Evolutionary conservation across 345 rosid genomes (phyloP).

Genomic region (Clausena lansium): DNA sequence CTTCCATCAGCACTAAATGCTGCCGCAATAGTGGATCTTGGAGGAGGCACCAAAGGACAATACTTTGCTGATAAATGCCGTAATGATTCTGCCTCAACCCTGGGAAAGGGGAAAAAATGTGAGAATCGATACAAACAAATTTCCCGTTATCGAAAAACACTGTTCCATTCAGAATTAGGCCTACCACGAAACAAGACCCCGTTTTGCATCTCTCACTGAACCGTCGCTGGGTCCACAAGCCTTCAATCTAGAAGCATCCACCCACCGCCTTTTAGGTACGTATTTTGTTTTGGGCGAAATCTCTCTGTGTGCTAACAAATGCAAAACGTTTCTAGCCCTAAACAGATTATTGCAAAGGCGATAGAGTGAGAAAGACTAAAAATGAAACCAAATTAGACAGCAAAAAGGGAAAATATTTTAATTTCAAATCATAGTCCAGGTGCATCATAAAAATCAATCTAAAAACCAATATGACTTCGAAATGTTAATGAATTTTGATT

Average conservation of each 20-base stretch:
- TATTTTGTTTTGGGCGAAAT: slow-evolving; percentile 59
- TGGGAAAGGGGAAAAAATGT: slow-evolving; percentile 21
- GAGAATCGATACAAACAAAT: neutral
- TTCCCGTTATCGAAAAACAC: neutral
- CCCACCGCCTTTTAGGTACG: slow-evolving; percentile 62
- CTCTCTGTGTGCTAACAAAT: slow-evolving; percentile 68
- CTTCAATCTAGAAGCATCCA: slow-evolving; percentile 42
- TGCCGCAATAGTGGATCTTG: slow-evolving; percentile 97
- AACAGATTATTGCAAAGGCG: neutral
- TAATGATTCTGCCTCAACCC: slow-evolving; percentile 89
- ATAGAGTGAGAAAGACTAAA: neutral
- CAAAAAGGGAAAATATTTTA: neutral
- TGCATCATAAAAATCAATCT: neutral
- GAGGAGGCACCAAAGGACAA: slow-evolving; percentile 89
- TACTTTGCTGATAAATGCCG: slow-evolving; percentile 78
- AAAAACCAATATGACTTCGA: too few relatives aligned
- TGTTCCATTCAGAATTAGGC: neutral
- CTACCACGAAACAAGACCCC: slow-evolving; percentile 78
- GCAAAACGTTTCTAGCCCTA: slow-evolving; percentile 61
- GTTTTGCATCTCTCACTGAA: slow-evolving; percentile 57
- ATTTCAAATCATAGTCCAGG: neutral
- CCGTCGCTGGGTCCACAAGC: slow-evolving; percentile 33
- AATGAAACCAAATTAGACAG: neutral
- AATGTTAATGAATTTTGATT: neutral
- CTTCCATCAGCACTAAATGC: slow-evolving; percentile 94